These are phyloP conservation scores for Lablab purpureus DNA, from an alignment of 306 rosid species.

Conservation along the genomic window DNA sequence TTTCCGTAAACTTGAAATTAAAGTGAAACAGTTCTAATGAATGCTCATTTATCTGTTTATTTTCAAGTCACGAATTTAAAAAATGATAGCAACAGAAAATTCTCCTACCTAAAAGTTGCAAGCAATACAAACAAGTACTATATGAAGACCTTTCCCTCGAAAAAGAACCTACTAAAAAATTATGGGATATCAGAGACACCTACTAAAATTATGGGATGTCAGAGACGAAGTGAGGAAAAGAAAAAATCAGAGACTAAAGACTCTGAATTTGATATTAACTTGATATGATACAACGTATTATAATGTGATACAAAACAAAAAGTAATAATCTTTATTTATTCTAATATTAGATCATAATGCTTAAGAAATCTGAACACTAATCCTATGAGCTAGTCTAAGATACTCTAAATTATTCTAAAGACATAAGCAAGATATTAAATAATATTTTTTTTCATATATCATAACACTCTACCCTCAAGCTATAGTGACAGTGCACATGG, in stretches of 20 bases:
- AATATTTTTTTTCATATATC: background rate
- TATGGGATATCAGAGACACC: background rate
- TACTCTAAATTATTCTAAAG: background rate
- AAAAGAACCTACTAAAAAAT: background rate
- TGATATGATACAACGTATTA: too few species aligned
- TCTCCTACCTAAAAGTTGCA: constrained; percentile 21
- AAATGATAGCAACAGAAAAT: constrained; percentile 19
- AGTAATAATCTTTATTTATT: background rate
- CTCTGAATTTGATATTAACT: background rate
- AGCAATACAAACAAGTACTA: constrained; percentile 22
- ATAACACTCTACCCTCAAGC: too few species aligned
- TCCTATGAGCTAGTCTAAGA: background rate
- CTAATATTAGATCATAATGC: background rate
- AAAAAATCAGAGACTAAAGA: background rate
- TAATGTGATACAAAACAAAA: too few species aligned
- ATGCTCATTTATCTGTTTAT: constrained; percentile 8
- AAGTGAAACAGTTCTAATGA: constrained; percentile 19
- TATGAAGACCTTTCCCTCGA: constrained; percentile 23
- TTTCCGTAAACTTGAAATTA: background rate
- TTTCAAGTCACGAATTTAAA: background rate
- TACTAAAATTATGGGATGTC: background rate
- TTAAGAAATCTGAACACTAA: background rate
- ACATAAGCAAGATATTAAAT: background rate
- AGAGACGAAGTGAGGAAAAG: background rate
- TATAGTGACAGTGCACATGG: background rate